Evolutionary conservation across 2,329 filamentous ascomycete genomes (phyloP).

Genomic region (Gyromitra esculenta): DNA sequence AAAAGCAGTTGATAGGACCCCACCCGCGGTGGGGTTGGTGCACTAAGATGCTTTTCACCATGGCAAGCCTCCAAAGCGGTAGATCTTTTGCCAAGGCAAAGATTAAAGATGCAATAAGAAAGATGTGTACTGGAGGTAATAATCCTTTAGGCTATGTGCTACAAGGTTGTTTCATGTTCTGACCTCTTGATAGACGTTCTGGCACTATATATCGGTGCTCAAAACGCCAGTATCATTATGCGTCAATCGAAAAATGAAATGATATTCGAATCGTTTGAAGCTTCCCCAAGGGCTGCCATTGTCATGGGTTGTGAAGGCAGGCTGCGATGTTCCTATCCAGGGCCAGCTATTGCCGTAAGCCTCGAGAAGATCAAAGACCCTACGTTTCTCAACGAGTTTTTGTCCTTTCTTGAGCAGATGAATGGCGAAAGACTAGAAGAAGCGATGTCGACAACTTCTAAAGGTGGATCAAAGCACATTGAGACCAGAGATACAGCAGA

Average conservation of each 20-base stretch:
- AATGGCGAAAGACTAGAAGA: slow-evolving; percentile 52
- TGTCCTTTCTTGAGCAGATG: slow-evolving; percentile 53
- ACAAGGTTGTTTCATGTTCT: neutral
- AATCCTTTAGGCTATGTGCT: neutral
- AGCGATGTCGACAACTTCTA: slow-evolving; percentile 59
- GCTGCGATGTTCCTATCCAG: slow-evolving; percentile 64
- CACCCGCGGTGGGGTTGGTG: no score
- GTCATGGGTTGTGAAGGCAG: slow-evolving; percentile 61
- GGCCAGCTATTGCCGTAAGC: slow-evolving; percentile 59
- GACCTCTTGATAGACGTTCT: slow-evolving; percentile 58
- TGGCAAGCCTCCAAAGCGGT: slow-evolving; percentile 14
- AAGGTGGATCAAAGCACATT: slow-evolving; percentile 60
- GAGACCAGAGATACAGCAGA: slow-evolving; percentile 65
- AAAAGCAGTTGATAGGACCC: no score
- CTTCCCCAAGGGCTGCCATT: slow-evolving; percentile 60
- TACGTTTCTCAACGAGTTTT: slow-evolving; percentile 55
- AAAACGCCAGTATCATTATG: slow-evolving; percentile 65
- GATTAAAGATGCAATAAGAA: slow-evolving; percentile 20
- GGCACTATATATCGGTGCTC: slow-evolving; percentile 62
- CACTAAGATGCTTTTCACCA: slow-evolving; percentile 32
- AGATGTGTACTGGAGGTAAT: slow-evolving; percentile 41
- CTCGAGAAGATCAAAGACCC: slow-evolving; percentile 55
- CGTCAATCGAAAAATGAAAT: slow-evolving; percentile 56
- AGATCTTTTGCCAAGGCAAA: slow-evolving; percentile 12
- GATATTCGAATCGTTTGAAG: slow-evolving; percentile 64